phyloP scores from a whole-genome alignment of 1,284 basidiomycete species.

The Athelia sp. region DNA sequence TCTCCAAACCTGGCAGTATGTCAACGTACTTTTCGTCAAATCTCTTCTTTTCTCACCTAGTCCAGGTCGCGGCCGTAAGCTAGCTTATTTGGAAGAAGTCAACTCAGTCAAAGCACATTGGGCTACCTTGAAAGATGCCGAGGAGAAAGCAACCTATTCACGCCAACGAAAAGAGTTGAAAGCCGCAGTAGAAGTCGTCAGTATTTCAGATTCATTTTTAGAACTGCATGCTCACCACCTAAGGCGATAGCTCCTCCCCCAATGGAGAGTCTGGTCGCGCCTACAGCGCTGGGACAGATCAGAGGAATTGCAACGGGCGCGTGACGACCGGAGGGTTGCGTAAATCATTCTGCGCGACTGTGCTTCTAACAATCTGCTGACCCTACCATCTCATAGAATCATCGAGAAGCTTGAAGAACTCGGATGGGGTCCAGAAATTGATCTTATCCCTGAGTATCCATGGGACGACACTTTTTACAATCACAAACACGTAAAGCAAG shows the following conservation, averaged over 20 bases:
- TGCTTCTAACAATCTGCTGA: background rate
- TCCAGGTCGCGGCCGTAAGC: background rate
- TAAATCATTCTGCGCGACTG: background rate
- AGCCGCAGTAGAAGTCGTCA: background rate
- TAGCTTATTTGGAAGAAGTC: background rate
- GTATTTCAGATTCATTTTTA: background rate
- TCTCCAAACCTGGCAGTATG: too few species aligned
- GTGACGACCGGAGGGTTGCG: slow-evolving; percentile 8
- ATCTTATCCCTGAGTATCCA: slow-evolving; percentile 5
- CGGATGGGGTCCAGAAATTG: slow-evolving; percentile 22
- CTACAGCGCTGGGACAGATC: slow-evolving; percentile 6
- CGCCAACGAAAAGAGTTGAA: background rate
- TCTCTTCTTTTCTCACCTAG: background rate
- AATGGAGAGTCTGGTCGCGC: background rate
- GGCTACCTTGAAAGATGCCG: background rate
- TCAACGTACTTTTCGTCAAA: background rate
- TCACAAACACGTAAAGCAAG: slow-evolving; percentile 19
- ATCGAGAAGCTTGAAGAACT: slow-evolving; percentile 17
- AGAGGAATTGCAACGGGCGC: slow-evolving; percentile 13
- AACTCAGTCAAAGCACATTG: background rate
- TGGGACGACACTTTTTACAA: slow-evolving; percentile 9
- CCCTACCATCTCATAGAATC: slow-evolving; percentile 18
- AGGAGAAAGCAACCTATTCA: background rate
- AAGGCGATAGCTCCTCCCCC: background rate
- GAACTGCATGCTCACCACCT: too few species aligned